Base-by-base conservation (phyloP, 768 basidiomycete genomes). In the Tricholoma terreum region DNA sequence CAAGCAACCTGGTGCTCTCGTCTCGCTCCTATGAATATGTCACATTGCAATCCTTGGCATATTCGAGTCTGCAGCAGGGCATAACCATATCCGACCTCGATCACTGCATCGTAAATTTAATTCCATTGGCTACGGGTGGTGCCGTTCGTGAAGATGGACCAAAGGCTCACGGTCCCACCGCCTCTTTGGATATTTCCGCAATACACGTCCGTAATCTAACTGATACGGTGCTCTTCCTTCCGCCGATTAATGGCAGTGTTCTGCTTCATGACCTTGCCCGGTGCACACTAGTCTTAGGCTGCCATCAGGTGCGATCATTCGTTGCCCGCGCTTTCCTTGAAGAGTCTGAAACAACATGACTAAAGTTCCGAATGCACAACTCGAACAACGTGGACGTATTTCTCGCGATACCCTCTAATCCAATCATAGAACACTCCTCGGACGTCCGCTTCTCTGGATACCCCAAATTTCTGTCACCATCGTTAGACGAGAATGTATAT, bases 311-410 rank as follows among this genome's bases (percentile, higher is more conserved):
- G 64, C 27, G 73, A 35, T 35, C 51, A 8, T 51, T 30, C 7
- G 11, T 40, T 33, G 5, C 15, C 31, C 22, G 43, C 4, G 9
- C 45, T 14, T 30, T 43, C 24, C 21, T 33, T 56, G 27, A 3
- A 15, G 35, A 12, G 22, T 31, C 58, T 31, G 34, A 54, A 31
- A 38, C 36, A 10, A 27, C 54, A 22, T 19, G 30, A 22, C 50
- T 40, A 17, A 50, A 96, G 94, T 93, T 94, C 67, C 86, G 94
- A 43, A 93, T 96, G 83, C 94, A 95, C 68, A 77, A 80, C 17
- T 92, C 93, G 1, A 76, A 67, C 0, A 58, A 75, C 8, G 81
- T 87, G 0, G 83, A 85, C 50, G 80, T 93, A 2, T 86, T 88
- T 63, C 78, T 95, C 2, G 74, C 81, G 5, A 83, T 85, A 10